These are phyloP conservation scores for Tremella mesenterica DNA, from an alignment of 768 basidiomycete species.

Conservation along the genomic window DNA sequence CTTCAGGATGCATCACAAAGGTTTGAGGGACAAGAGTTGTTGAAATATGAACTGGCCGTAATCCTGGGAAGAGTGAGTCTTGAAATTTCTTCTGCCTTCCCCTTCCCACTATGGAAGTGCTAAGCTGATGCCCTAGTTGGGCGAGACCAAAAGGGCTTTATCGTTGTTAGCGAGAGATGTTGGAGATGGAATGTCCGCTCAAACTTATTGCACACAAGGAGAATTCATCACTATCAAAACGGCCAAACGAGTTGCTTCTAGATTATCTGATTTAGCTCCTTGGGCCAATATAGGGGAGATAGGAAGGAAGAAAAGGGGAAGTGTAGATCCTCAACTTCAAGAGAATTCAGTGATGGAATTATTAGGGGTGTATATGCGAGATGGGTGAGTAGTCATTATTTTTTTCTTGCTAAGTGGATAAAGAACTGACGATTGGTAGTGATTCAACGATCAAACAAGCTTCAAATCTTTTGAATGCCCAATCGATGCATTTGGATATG, in stretches of 20 bases:
- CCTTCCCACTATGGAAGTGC: background rate
- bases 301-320: constrained; percentile 38
- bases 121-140: constrained; percentile 45
- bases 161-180: constrained; percentile 60
- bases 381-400: constrained; percentile 58
- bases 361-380: constrained; percentile 71
- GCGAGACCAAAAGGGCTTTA: constrained; percentile 58
- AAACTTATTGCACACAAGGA: constrained; percentile 77
- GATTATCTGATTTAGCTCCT: constrained; percentile 48
- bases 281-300: constrained; percentile 52
- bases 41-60: constrained; percentile 67
- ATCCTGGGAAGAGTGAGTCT: constrained; percentile 63
- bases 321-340: constrained; percentile 51
- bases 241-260: constrained; percentile 52
- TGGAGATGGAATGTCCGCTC: constrained; percentile 66
- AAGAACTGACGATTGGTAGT: constrained; percentile 43
- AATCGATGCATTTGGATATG: constrained; percentile 67
- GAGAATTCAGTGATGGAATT: constrained; percentile 60
- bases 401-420: background rate
- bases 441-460: constrained; percentile 55
- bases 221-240: constrained; percentile 59
- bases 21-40: constrained; percentile 48
- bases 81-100: background rate
- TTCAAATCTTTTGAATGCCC: constrained; percentile 64
- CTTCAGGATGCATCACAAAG: constrained; percentile 48